A percentile compares a stretch with the other conserved stretches of the same genome.
Conservation (phyloP, 805 yeast species). For the Candida parachauliodes region DNA sequence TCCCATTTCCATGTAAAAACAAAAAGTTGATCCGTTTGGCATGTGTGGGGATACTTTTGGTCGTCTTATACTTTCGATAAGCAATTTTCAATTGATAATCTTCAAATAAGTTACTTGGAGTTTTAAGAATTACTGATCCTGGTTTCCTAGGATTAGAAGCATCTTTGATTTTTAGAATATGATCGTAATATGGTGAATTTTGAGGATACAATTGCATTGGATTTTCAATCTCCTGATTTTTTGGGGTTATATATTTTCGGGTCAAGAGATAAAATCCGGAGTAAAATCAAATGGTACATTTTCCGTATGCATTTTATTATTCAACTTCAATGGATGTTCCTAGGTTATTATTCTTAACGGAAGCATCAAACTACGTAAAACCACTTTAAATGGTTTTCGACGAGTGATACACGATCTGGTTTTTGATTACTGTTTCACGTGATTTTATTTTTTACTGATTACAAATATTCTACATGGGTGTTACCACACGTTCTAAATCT, state of each 20-base stretch:
- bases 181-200: conserved; percentile 10
- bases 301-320: no score
- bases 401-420: no score
- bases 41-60: conserved; percentile 12
- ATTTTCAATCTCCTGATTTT: background rate
- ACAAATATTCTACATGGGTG: conserved; percentile 6
- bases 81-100: conserved; percentile 45
- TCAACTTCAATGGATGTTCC: no score
- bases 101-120: conserved; percentile 29
- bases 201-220: conserved; percentile 10
- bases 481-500: conserved; percentile 9
- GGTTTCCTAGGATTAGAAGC: conserved; percentile 37
- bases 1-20: conserved; percentile 62
- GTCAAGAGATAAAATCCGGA: no score
- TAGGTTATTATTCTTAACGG: no score
- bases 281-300: no score
- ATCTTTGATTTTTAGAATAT: conserved; percentile 14
- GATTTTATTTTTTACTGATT: no score
- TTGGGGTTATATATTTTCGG: background rate
- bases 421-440: background rate
- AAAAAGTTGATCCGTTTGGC: conserved; percentile 42
- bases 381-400: no score
- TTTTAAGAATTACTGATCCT: conserved; percentile 21
- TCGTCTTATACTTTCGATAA: conserved; percentile 40
- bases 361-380: no score